Evolutionary conservation across 345 rosid genomes (phyloP), one percentile per base, ranked within the genome.

Genomic region (Anacardium occidentale): DNA sequence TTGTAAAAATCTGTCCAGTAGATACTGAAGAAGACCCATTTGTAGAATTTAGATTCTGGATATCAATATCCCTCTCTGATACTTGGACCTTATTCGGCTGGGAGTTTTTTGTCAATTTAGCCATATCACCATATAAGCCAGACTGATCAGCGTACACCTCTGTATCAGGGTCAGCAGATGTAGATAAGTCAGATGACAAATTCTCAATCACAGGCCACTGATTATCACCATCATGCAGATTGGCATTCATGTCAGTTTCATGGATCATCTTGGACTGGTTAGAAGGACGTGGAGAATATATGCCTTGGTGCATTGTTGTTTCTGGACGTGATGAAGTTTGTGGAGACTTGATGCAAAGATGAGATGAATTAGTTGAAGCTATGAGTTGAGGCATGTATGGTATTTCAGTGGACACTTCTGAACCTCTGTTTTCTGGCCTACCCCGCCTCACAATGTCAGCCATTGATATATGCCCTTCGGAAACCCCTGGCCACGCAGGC

Each of bases 401-500:
- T 67, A 62, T 63, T 26, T 79, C 90, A 58, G 12, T 40, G 2
- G 73, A 54, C 58, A 20, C 44, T 53, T 74, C 74, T 8, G 77
- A 77, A 25, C 42, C 78, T 68, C 34, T 77, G 25, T 26, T 65
- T 14, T 53, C 53, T 22, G 66, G 79, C 72, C 52, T 53, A 53
- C 82, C 83, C 81, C 78, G 66, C 79, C 68, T 80, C 37, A 80
- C 84, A 54, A 80, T 73, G 53, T 82, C 85, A 72, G 81, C 88
- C 84, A 81, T 75, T 45, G 88, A 73, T 60, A 75, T 66, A 65
- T 79, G 79, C 24, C 79, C 82, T 32, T 71, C 22, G 59, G 80
- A 13, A 66, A 75, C 72, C 48, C 78, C 78, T 1, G 57, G 10
- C 83, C 77, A 68, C 15, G 73, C 24, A 64, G 83, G 22, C 62